A percentile compares a stretch with the other conserved stretches of the same genome.
Evolutionary conservation across 176 grass and related monocot species (phyloP).

Genomic region (Urochloa ruziziensis): DNA sequence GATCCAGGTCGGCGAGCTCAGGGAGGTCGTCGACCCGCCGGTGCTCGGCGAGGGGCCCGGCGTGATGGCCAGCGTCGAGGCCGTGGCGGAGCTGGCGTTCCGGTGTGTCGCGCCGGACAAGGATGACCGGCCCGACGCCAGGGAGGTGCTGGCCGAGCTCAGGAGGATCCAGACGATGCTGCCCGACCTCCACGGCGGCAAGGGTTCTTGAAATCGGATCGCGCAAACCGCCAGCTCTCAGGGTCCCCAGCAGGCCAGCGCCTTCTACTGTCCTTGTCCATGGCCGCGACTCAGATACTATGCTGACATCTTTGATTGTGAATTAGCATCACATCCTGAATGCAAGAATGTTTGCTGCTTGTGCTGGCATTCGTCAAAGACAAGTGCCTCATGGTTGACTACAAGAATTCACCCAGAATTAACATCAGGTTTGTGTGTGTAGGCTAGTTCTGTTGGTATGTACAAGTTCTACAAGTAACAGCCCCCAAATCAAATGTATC

Average conservation of each 20-base stretch:
- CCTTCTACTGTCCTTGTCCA: no score
- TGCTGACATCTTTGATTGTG: neutral
- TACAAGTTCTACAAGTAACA: neutral
- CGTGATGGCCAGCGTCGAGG: slow-evolving; percentile 63
- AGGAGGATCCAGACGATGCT: slow-evolving; percentile 63
- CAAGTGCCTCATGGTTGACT: neutral
- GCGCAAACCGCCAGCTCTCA: no score
- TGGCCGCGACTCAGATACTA: neutral
- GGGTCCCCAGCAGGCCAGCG: no score
- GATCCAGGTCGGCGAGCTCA: slow-evolving; percentile 82
- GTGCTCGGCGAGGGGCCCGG: slow-evolving; percentile 52
- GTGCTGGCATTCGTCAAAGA: slow-evolving; percentile 19
- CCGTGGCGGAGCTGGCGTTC: slow-evolving; percentile 81
- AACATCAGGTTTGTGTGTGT: neutral
- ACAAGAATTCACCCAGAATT: no score
- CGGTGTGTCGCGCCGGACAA: slow-evolving; percentile 89
- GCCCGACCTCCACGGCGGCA: slow-evolving; percentile 20
- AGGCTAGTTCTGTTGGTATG: neutral
- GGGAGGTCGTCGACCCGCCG: slow-evolving; percentile 73
- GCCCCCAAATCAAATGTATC: neutral
- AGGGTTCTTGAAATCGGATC: neutral
- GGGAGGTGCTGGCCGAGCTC: slow-evolving; percentile 76
- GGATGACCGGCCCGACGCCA: slow-evolving; percentile 78
- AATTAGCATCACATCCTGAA: neutral
- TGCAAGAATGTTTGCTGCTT: neutral